Evolutionary conservation across 768 basidiomycete species (phyloP), one percentile per base, ranked within the genome.

Genomic region (Epithele typhae): DNA sequence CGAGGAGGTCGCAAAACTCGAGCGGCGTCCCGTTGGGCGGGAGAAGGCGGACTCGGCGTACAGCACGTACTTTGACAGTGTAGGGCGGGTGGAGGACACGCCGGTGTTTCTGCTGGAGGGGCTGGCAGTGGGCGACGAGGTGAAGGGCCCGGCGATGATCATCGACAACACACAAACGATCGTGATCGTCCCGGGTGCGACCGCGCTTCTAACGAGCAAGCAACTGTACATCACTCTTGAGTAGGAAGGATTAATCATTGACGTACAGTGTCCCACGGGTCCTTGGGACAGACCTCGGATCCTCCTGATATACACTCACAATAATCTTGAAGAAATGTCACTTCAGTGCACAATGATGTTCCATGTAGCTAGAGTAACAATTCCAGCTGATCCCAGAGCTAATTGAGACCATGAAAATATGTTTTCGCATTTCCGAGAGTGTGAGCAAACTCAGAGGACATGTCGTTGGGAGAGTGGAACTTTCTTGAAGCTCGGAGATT

Each of bases 121-220:
- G 12, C 65, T 97, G 47, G 70, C 68, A 0, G 68, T 82, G 11
- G 93, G 92, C 3, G 85, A 92, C 46, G 69, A 73, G 33, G 70
- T 95, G 22, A 66, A 76, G 36, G 95, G 94, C 7, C 93, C 95
- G 8, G 91, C 92, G 27, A 85, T 97, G 79, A 85, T 98, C 51
- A 89, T 96, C 57, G 94, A 98, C 64, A 74, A 90, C 55, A 97
- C 94, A 18, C 95, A 96, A 70, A 96, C 94, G 19, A 90, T 97
- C 50, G 86, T 98, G 25, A 66, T 98, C 4, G 80, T 92, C 18
- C 87, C 90, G 0, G 80, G 75, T 14, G 80, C 86, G 40, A 77
- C 64, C 59, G 86, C 79, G 17, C 68, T 85, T 7, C 59, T 90
- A 46, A 77, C 82, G 39, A 82, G 78, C 46, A 83, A 80, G 53